phyloP scores from a whole-genome alignment of 805 yeast genomes.

The Suhomyces sp. region DNA sequence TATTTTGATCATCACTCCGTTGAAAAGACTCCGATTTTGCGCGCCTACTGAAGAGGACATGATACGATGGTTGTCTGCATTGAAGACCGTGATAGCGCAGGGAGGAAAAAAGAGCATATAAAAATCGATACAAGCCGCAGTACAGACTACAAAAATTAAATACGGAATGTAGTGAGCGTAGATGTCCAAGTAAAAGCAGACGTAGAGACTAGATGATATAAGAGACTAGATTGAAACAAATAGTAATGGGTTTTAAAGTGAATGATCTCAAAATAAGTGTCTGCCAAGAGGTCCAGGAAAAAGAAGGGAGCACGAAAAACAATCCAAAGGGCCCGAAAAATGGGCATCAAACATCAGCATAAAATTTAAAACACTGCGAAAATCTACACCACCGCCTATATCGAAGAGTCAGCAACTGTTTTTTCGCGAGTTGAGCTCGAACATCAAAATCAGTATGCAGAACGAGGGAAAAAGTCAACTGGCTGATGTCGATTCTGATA shows the following conservation, averaged over 20 bases:
- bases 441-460: neutral
- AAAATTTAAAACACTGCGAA: neutral
- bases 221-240: neutral
- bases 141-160: neutral
- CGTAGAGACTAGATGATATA: neutral
- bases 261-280: neutral
- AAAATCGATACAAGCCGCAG: neutral
- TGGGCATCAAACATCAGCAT: no score
- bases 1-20: constrained; percentile 45
- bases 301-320: neutral
- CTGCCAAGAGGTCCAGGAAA: neutral
- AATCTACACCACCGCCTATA: neutral
- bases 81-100: constrained; percentile 33
- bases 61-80: constrained; percentile 47
- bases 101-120: constrained; percentile 7
- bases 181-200: no score
- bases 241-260: no score
- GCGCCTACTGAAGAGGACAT: constrained; percentile 45
- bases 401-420: neutral
- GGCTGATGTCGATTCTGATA: neutral
- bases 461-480: neutral
- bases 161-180: no score
- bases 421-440: neutral
- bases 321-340: no score
- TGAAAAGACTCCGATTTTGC: constrained; percentile 44